A percentile compares a stretch with the other conserved stretches of the same genome.
Evolutionary conservation across 495 filamentous ascomycete species (phyloP).

Genomic region (Sordaria brevicollis): DNA sequence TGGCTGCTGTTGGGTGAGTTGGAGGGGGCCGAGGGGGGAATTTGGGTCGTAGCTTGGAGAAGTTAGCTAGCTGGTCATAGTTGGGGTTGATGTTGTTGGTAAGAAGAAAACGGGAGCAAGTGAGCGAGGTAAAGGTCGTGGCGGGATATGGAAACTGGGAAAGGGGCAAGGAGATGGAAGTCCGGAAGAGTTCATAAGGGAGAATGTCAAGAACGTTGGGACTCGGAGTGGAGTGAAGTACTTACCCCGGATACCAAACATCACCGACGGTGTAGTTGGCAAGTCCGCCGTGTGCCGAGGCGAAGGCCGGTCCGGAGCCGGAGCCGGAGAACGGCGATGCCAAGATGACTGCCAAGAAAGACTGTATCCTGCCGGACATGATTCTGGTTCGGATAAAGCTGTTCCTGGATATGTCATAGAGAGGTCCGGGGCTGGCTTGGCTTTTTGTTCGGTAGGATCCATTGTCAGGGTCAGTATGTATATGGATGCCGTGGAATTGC

Average conservation of each 20-base stretch:
- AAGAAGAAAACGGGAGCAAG: not conserved
- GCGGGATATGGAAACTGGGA: not conserved
- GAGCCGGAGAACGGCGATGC: not conserved
- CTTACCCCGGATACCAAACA: conserved; percentile 38
- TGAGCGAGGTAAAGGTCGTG: not conserved
- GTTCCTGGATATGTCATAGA: not conserved
- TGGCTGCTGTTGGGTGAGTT: conserved; percentile 33
- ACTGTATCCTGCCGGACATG: conserved; percentile 5
- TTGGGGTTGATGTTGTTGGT: not conserved
- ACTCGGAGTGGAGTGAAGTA: not conserved
- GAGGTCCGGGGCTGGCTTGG: not conserved
- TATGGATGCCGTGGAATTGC: too few species aligned
- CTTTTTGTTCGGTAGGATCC: not conserved
- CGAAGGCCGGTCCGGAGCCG: conserved; percentile 11
- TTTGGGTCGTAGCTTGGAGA: conserved; percentile 35
- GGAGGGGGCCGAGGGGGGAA: conserved; percentile 14
- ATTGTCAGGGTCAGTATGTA: too few species aligned
- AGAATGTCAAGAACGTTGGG: not conserved
- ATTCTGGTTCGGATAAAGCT: not conserved
- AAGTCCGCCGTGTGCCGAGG: conserved; percentile 31
- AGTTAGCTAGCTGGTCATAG: not conserved
- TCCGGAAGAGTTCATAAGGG: not conserved
- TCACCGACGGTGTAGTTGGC: conserved; percentile 40
- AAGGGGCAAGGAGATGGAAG: not conserved
- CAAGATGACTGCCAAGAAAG: conserved; percentile 16